Evolutionary conservation across 106 monocot species (phyloP), one percentile per base, ranked within the genome.

Genomic region (Triglochin maritima): DNA sequence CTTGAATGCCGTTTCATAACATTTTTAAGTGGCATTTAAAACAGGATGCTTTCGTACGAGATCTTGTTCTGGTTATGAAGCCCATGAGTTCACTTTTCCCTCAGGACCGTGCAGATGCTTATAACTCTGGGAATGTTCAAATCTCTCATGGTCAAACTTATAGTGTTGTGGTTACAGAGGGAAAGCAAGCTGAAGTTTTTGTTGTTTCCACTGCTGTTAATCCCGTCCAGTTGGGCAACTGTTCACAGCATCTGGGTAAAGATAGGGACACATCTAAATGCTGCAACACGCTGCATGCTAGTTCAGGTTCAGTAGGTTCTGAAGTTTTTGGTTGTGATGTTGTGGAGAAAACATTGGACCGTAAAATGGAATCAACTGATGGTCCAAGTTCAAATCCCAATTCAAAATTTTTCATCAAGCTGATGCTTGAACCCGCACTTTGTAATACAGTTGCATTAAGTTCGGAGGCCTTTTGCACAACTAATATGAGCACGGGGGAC

Each of bases 1-100:
- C 29, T 29, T 29, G 29, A 29, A 29, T 29, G 29, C 29, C 1
- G 29, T 29, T 29, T 29, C 29, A 29, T 29, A 29, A 29, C 29
- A 29, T 29, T 29, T 29, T 29, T 29, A 1, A 29, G 29, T 29
- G 29, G 29, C 29, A 64, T 46, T 13, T 64, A 1, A 9, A 66
- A 66, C 41, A 66, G 66, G 66, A 66, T 51, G 11, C 52, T 17
- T 65, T 65, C 29, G 13, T 66, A 41, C 42, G 13, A 51, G 66
- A 66, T 41, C 51, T 66, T 42, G 49, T 4, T 66, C 52, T 5
- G 9, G 51, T 29, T 8, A 6, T 49, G 49, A 66, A 52, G 29
- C 51, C 66, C 29, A 29, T 53, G 42, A 43, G 29, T 44, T 66
- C 66, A 66, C 52, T 66, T 52, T 66, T 52, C 16, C 16, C 51